Evolutionary conservation across 306 rosid species (phyloP).

Genomic region (Potentilla sterilis): DNA sequence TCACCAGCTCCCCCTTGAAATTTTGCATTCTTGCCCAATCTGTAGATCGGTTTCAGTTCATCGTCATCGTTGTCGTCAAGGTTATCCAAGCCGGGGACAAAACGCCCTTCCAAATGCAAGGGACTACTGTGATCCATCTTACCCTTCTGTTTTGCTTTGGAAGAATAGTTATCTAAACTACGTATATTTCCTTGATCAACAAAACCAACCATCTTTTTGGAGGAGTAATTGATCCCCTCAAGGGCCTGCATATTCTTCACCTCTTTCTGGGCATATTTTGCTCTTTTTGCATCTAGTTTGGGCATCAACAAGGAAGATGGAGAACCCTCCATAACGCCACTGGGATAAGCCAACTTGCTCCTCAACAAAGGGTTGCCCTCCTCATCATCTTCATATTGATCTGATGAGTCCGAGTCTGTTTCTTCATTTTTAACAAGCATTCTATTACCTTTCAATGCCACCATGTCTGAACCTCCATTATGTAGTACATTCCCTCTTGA

Average conservation of each 20-base stretch:
- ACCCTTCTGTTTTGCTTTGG: constrained; percentile 71
- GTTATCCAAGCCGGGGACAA: constrained; percentile 42
- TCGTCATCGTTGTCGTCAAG: constrained; percentile 46
- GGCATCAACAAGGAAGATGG: constrained; percentile 49
- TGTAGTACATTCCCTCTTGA: constrained; percentile 44
- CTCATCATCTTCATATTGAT: constrained; percentile 74
- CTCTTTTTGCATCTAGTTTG: constrained; percentile 53
- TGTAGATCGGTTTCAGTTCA: constrained; percentile 45
- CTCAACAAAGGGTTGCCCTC: constrained; percentile 69
- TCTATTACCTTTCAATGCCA: constrained; percentile 44
- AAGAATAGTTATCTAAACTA: constrained; percentile 47
- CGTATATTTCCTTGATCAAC: constrained; percentile 45
- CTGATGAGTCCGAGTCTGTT: constrained; percentile 96
- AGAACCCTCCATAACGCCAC: constrained; percentile 57
- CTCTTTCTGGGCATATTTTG: constrained; percentile 52
- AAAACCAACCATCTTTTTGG: constrained; percentile 47
- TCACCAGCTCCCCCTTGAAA: constrained; percentile 48
- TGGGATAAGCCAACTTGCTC: constrained; percentile 65
- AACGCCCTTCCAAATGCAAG: constrained; percentile 52
- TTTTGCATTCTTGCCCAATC: constrained; percentile 50
- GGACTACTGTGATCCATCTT: constrained; percentile 48
- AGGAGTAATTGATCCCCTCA: constrained; percentile 43
- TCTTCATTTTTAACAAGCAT: constrained; percentile 59
- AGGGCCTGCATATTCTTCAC: constrained; percentile 32
- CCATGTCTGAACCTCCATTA: constrained; percentile 54